Conservation (phyloP, 345 rosid genomes). For the Eucalyptus pauciflora region DNA sequence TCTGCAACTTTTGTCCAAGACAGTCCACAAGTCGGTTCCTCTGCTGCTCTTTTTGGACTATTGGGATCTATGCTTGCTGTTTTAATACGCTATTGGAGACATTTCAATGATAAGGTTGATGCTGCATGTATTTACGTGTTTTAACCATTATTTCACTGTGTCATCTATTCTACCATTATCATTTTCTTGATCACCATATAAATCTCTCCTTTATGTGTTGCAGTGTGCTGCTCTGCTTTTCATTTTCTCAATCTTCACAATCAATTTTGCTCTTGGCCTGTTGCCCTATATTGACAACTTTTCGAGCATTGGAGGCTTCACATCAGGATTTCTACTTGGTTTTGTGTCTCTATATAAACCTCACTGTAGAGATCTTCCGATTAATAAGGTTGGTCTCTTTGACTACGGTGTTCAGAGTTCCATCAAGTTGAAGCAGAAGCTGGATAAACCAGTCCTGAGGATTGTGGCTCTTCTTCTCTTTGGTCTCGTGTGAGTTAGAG, state of each 20-base stretch:
- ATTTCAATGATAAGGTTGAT: constrained; percentile 52
- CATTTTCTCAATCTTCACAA: constrained; percentile 23
- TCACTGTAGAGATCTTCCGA: constrained; percentile 24
- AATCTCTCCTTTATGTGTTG: not conserved
- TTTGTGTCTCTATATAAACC: constrained; percentile 54
- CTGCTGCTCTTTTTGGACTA: constrained; percentile 64
- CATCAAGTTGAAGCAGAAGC: constrained; percentile 36
- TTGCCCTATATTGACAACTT: constrained; percentile 66
- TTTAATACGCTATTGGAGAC: constrained; percentile 55
- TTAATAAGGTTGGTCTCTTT: constrained; percentile 33
- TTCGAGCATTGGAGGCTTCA: constrained; percentile 65
- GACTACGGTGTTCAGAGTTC: constrained; percentile 29
- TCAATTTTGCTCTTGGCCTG: constrained; percentile 60
- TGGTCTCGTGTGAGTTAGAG: constrained; percentile 40
- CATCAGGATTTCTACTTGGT: constrained; percentile 74
- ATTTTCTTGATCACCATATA: not conserved
- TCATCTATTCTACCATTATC: not conserved
- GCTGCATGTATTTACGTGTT: not conserved
- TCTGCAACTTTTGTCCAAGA: constrained; percentile 51
- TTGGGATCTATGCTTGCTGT: constrained; percentile 74
- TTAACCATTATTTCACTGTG: not conserved
- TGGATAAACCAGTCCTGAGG: constrained; percentile 66
- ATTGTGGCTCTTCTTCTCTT: constrained; percentile 41
- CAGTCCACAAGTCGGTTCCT: constrained; percentile 53
- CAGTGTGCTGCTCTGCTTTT: constrained; percentile 56